phyloP scores from a whole-genome alignment of 2,329 filamentous ascomycete species.

The Paraphaeosphaeria sporulosa region DNA sequence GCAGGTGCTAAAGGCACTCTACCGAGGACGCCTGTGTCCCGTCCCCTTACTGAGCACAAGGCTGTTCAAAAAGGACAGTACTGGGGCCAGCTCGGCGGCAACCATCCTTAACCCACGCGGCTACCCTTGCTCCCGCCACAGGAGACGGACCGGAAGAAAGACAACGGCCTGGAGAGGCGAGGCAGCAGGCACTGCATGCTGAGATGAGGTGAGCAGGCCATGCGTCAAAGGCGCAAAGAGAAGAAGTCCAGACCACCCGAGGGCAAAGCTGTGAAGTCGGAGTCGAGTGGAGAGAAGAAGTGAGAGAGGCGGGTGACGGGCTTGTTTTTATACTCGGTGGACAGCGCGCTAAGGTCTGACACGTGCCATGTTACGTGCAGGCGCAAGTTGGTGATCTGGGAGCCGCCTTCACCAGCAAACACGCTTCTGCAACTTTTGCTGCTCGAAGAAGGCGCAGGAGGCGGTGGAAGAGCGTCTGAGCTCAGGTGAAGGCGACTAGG shows the following conservation, averaged over 20 bases:
- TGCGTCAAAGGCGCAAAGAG: neutral
- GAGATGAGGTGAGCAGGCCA: neutral
- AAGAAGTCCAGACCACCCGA: neutral
- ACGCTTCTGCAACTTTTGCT: neutral
- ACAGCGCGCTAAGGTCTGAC: neutral
- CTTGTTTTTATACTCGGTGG: neutral
- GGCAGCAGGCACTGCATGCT: neutral
- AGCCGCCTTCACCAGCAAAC: neutral
- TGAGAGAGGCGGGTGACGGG: neutral
- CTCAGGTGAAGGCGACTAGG: neutral
- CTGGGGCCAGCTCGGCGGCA: constrained; percentile 6
- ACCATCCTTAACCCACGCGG: neutral
- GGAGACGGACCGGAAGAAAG: neutral
- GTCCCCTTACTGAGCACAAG: neutral
- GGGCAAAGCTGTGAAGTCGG: neutral
- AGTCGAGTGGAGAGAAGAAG: constrained; percentile 5
- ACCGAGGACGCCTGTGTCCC: constrained; percentile 1
- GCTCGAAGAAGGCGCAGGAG: neutral
- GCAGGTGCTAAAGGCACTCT: neutral
- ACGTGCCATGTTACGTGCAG: neutral
- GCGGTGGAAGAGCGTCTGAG: neutral
- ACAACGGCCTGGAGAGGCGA: neutral
- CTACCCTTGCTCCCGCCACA: neutral
- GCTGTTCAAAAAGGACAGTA: neutral
- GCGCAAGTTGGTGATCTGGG: neutral